These are phyloP conservation scores for Populus pruinosa DNA, from an alignment of 345 rosid species.

Conservation along the genomic window DNA sequence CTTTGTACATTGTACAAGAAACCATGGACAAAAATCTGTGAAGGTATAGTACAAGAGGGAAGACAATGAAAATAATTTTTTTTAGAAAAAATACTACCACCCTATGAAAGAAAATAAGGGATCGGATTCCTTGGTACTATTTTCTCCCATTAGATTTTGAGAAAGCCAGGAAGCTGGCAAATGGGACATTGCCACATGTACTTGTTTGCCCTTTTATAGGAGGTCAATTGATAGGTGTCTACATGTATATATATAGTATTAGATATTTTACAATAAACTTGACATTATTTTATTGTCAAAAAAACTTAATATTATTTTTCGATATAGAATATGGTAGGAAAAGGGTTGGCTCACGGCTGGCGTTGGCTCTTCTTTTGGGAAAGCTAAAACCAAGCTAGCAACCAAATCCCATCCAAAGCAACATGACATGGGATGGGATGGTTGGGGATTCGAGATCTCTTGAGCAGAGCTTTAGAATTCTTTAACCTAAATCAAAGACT, in stretches of 20 bases:
- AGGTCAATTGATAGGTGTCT: constrained; percentile 12
- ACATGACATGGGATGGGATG: constrained; percentile 38
- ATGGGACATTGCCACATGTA: constrained; percentile 33
- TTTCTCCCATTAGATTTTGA: constrained; percentile 20
- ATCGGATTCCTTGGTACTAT: constrained; percentile 26
- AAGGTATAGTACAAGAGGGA: constrained; percentile 28
- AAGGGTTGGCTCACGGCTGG: constrained; percentile 34
- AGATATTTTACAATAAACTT: neutral
- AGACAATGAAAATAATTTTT: constrained; percentile 20
- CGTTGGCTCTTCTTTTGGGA: constrained; percentile 31
- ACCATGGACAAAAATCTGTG: constrained; percentile 23
- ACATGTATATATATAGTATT: neutral
- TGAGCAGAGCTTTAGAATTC: constrained; percentile 21
- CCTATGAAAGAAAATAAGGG: constrained; percentile 8
- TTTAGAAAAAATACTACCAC: neutral
- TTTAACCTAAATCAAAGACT: constrained; percentile 29
- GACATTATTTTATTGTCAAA: neutral
- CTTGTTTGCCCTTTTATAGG: constrained; percentile 13
- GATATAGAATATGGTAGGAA: neutral
- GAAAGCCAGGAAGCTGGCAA: constrained; percentile 26
- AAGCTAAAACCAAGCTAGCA: constrained; percentile 27
- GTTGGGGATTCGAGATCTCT: constrained; percentile 38
- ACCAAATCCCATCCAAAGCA: constrained; percentile 31
- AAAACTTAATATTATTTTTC: neutral
- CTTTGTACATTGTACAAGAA: constrained; percentile 22